These are phyloP conservation scores for Picochlorum sp. DNA, from an alignment of 139 green algal genomes.

Conservation along the genomic window DNA sequence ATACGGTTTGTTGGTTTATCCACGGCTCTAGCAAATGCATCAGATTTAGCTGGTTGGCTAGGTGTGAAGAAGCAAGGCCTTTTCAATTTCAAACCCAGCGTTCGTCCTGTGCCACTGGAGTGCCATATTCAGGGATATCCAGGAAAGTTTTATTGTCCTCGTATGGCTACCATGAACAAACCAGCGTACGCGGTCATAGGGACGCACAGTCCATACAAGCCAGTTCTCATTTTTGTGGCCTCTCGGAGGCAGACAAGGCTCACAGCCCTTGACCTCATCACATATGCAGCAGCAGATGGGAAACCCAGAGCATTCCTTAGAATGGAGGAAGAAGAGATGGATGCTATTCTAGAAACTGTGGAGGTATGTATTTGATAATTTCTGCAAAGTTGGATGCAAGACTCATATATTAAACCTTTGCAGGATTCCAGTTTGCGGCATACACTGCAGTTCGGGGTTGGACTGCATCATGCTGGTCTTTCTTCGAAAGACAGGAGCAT, in stretches of 20 bases:
- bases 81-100: conserved; percentile 96
- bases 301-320: conserved; percentile 68
- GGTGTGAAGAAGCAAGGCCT: conserved; percentile 70
- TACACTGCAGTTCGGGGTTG: conserved; percentile 92
- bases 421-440: conserved; percentile 52
- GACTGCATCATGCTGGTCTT: conserved; percentile 93
- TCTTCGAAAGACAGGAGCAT: conserved; percentile 66
- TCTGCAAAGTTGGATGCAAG: conserved; percentile 12
- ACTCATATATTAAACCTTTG: conserved; percentile 5
- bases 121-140: conserved; percentile 90
- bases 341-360: conserved; percentile 34
- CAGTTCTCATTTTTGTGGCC: conserved; percentile 60
- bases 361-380: not conserved
- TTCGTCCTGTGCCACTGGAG: conserved; percentile 90
- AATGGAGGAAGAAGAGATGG: conserved; percentile 49
- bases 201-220: conserved; percentile 84
- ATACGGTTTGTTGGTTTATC: conserved; percentile 92
- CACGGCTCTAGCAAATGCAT: conserved; percentile 90
- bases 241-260: conserved; percentile 86
- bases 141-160: conserved; percentile 92
- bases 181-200: conserved; percentile 91
- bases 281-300: conserved; percentile 83
- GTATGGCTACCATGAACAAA: conserved; percentile 99
- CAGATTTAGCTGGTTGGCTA: conserved; percentile 91
- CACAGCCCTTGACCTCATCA: conserved; percentile 93